Base-by-base conservation (phyloP, 2,329 filamentous ascomycete species). In the Pseudogymnoascus sp. region DNA sequence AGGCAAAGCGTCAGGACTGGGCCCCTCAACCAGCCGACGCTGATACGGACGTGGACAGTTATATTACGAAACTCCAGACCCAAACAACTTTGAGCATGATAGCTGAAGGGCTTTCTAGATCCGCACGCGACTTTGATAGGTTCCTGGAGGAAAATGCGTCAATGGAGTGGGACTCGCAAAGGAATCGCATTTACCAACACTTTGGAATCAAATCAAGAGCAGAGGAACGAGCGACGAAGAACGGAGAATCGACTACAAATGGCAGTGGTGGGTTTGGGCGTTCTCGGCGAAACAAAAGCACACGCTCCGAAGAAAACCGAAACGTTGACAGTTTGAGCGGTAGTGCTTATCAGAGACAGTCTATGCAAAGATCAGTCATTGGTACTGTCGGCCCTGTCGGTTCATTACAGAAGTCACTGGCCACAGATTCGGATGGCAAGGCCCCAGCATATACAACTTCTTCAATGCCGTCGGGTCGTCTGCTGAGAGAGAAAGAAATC, bases 101-200 rank as follows among this genome's bases (percentile, higher is more conserved):
- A 69, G 85, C 90, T 36, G 92, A 97, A 73, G 91, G 91, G n/a
- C 80, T 97, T 65, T 88, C 93, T 71, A 87, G 93, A 71, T 95
- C 93, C 3, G 88, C 93, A 65, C 86, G 87, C 63, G 95, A 97
- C 72, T 97, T 99, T 73, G 93, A 99, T 74, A 84, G 85, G 65
- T 97, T 96, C 74, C 81, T 99, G 63, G 93, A 97, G 74, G 93
- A 97, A 70, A 96, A 96, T 72, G 87, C 97, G 60, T 91, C 92
- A 31, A 88, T 96, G 79, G 92, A 97, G 74, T 97, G 95, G 93
- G 93, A 97, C 69, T 88, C 89, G 14, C 93, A 97, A 77, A 88
- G 93, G 66, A 91, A 90, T 75, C 88, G 88, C 68, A 96, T 99
- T 67, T 97, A 97, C 76, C 88, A 96, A 71, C 95, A 99, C 76